Evolutionary conservation across 2,329 filamentous ascomycete species (phyloP).

Genomic region (Aspergillus sp.): DNA sequence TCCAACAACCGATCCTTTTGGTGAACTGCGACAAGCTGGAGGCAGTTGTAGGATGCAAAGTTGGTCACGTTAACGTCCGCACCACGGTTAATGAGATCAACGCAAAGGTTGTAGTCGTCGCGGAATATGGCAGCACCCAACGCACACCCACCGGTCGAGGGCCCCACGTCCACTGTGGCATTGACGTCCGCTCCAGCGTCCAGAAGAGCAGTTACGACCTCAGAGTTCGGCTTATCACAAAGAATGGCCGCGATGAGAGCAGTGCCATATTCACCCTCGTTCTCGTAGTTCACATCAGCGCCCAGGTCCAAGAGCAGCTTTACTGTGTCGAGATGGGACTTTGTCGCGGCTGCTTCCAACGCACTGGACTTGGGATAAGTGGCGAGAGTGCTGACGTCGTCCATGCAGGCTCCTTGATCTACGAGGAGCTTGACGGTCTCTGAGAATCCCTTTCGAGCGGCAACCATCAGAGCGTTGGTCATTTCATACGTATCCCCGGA

Average conservation of each 20-base stretch:
- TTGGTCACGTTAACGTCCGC: background rate
- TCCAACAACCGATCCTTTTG: background rate
- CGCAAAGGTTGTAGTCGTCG: background rate
- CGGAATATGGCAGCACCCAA: background rate
- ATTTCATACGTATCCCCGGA: background rate
- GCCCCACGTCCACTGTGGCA: background rate
- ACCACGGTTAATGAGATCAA: background rate
- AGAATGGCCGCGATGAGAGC: background rate
- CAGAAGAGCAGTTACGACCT: background rate
- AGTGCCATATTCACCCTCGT: background rate
- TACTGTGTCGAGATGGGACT: background rate
- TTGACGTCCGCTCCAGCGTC: background rate
- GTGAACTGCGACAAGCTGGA: background rate
- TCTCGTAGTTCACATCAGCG: background rate
- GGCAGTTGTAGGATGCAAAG: background rate
- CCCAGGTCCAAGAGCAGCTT: background rate
- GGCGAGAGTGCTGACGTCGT: background rate
- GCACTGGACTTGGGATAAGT: conserved; percentile 1
- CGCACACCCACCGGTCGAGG: background rate
- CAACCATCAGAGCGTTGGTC: background rate
- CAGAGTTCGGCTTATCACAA: background rate
- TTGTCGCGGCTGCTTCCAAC: background rate
- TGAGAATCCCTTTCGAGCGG: background rate
- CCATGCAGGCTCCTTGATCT: background rate
- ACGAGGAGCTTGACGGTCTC: background rate